phyloP scores from a whole-genome alignment of 2,329 filamentous ascomycete species.

The Penicillium sp. region DNA sequence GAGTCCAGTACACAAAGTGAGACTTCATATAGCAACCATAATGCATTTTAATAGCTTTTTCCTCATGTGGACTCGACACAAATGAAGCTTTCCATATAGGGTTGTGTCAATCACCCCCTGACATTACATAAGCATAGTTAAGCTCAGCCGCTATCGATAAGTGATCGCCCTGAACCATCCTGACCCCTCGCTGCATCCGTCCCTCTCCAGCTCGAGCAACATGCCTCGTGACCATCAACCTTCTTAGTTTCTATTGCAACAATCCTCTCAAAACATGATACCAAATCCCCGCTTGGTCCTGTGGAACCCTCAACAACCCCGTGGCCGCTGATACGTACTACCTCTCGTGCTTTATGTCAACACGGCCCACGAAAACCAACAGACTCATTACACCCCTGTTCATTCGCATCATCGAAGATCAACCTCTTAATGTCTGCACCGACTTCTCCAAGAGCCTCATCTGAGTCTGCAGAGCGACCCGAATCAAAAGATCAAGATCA shows the following conservation, averaged over 20 bases:
- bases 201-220: conserved; percentile 3
- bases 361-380: neutral
- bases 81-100: neutral
- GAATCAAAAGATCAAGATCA: conserved; percentile 10
- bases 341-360: neutral
- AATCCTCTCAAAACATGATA: conserved; percentile 3
- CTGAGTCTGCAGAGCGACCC: conserved; percentile 16
- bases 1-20: neutral
- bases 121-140: neutral
- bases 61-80: neutral
- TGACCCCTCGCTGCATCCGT: conserved; percentile 20
- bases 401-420: conserved; percentile 1
- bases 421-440: conserved; percentile 14
- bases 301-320: conserved; percentile 6
- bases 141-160: conserved; percentile 16
- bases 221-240: conserved; percentile 3
- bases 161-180: conserved; percentile 11
- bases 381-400: conserved; percentile 11
- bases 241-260: conserved; percentile 3
- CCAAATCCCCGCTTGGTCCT: conserved; percentile 2
- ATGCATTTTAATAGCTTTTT: neutral
- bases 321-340: conserved; percentile 2
- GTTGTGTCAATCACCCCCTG: neutral
- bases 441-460: conserved; percentile 15
- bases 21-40: neutral